Conservation (phyloP, 306 rosid genomes). For the Hippophae gyantsensis region DNA sequence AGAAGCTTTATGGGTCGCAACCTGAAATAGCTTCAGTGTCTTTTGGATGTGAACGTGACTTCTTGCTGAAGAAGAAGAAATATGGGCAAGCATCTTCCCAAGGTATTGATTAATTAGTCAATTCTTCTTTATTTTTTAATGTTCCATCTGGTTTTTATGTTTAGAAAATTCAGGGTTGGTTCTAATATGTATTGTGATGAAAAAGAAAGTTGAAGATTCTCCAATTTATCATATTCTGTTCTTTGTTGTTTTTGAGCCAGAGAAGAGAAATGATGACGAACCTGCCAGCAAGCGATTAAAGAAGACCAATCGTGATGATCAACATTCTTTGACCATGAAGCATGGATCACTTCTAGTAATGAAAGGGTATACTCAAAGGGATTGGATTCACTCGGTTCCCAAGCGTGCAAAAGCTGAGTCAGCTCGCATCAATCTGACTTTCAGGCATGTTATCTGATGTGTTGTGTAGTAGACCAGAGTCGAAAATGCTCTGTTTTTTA, state of each 20-base stretch:
- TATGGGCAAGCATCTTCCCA: conserved; percentile 29
- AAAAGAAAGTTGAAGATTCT: background rate
- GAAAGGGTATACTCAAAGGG: conserved; percentile 88
- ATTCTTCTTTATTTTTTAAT: background rate
- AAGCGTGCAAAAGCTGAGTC: conserved; percentile 64
- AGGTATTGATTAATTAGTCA: conserved; percentile 24
- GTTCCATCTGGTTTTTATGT: background rate
- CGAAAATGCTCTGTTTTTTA: background rate
- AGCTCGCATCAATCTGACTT: conserved; percentile 87
- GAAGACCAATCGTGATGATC: conserved; percentile 38
- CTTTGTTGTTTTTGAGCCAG: conserved; percentile 6
- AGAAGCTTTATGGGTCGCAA: conserved; percentile 68
- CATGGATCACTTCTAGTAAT: conserved; percentile 85
- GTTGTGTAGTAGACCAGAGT: background rate
- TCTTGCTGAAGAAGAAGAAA: conserved; percentile 68
- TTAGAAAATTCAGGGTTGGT: background rate
- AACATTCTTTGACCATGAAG: conserved; percentile 60
- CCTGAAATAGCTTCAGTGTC: conserved; percentile 87
- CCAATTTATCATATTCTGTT: conserved; percentile 12
- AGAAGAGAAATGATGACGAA: conserved; percentile 38
- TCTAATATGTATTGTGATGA: background rate
- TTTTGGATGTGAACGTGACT: conserved; percentile 84
- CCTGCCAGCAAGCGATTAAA: conserved; percentile 54
- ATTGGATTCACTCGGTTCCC: conserved; percentile 91
- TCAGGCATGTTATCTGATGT: conserved; percentile 51